Evolutionary conservation across 1,139 yeast genomes (phyloP), one percentile per base, ranked within the genome.

Genomic region (Geotrichum phurueaensis): DNA sequence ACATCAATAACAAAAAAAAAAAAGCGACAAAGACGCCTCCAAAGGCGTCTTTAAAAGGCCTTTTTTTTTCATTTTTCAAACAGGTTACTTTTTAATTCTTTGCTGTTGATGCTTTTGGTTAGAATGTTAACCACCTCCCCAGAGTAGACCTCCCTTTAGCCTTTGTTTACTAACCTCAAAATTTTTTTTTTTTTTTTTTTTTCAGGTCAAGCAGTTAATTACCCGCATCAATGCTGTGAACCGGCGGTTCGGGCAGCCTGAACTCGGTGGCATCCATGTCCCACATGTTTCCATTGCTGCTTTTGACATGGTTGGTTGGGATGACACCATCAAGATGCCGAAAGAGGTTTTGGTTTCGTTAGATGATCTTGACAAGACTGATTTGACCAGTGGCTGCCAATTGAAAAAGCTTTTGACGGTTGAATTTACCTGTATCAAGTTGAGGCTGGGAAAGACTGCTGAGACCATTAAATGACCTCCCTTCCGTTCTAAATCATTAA

Each of bases 221-320:
- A 12, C 9, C 13, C 20, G 27, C 3, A 56, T 67, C 13, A 63
- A 68, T 51, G 27, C 33, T 1, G 57, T 61, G 13, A 59, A 62
- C 12, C 15, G n/a, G 0, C 50, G 57, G 10, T 57, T 59, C n/a
- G 63, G 60, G 1, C 60, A 63, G 22, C 64, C 67, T 3, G 48
- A 25, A 10, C 55, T 68, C n/a, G 54, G 56, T 27, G 50, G 50
- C 2, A 27, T 52, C 2, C 58, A 62, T 29, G 52, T 48, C 4
- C 67, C 68, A 23, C 71, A 69, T 54, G 58, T 69, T 18, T 69
- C 71, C 1, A 64, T 69, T 12, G 71, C 64, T 3, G 67, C 69
- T 65, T 54, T 66, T 50, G 61, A 64, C 18, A 50, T 54, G 1
- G 15, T n/a, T 7, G n/a, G 18, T n/a, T n/a, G 9, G 45, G n/a